phyloP scores from a whole-genome alignment of 306 rosid genomes.

The Pterocarpus macrocarpus region DNA sequence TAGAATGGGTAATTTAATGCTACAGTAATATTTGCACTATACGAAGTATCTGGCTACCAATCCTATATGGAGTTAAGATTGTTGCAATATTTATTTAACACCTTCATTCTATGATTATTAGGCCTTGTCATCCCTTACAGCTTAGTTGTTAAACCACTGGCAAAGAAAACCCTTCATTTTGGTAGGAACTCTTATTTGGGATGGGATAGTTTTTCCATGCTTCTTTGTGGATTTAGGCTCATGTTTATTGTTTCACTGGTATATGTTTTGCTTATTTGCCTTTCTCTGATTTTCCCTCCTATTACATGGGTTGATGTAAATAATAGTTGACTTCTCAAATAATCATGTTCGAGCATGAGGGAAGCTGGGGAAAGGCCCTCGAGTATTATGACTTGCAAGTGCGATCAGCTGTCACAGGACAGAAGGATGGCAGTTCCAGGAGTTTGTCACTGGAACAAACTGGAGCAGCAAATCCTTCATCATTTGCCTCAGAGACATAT shows the following conservation, averaged over 20 bases:
- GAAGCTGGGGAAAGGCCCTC: slow-evolving; percentile 98
- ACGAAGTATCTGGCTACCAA: neutral
- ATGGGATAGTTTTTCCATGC: slow-evolving; percentile 5
- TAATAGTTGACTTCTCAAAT: slow-evolving; percentile 82
- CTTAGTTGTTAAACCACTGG: neutral
- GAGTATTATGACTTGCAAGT: slow-evolving; percentile 93
- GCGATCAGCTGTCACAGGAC: slow-evolving; percentile 64
- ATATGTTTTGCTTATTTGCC: neutral
- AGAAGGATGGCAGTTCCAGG: slow-evolving; percentile 52
- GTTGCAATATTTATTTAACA: neutral
- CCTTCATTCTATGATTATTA: neutral
- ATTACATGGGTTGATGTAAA: slow-evolving; percentile 51
- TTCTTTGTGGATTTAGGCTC: slow-evolving; percentile 30
- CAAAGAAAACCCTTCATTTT: neutral
- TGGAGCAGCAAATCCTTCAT: slow-evolving; percentile 52
- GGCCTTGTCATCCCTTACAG: neutral
- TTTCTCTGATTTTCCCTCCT: slow-evolving; percentile 35
- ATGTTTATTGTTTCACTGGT: slow-evolving; percentile 6
- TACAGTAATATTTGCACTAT: neutral
- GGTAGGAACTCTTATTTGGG: slow-evolving; percentile 1
- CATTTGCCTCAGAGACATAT: slow-evolving; percentile 55
- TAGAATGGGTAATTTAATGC: neutral
- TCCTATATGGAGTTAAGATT: neutral
- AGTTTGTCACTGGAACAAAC: slow-evolving; percentile 53
- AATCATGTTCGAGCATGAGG: slow-evolving; percentile 89